Conservation (phyloP, 768 basidiomycete species). For the Udeniomyces megalosporus region DNA sequence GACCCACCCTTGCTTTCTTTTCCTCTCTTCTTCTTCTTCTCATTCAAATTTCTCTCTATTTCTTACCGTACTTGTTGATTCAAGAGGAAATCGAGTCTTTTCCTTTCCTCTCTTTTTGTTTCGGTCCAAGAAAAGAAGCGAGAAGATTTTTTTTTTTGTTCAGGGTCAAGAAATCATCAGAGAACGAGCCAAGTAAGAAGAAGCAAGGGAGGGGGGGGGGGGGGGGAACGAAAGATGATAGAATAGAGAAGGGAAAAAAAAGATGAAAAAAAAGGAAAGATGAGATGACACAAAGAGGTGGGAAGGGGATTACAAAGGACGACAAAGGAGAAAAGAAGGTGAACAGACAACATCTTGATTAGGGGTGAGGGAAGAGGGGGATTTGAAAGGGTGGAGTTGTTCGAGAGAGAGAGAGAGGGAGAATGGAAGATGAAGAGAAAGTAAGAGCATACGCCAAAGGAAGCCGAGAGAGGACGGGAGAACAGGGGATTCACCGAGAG, state of each 20-base stretch:
- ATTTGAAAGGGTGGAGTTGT: too few relatives aligned
- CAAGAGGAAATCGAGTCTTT: too few relatives aligned
- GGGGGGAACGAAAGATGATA: background rate
- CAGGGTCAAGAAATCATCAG: background rate
- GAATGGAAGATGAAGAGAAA: background rate
- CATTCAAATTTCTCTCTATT: background rate
- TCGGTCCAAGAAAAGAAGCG: too few relatives aligned
- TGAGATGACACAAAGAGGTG: too few relatives aligned
- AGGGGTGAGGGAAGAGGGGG: too few relatives aligned
- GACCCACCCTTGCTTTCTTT: background rate
- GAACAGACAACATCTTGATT: too few relatives aligned
- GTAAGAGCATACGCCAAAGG: background rate
- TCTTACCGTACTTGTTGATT: too few relatives aligned
- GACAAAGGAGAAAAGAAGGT: too few relatives aligned
- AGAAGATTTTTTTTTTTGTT: background rate
- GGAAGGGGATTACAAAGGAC: too few relatives aligned
- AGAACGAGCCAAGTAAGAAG: background rate
- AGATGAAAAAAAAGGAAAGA: background rate
- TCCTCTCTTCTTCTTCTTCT: background rate
- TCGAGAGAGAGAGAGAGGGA: background rate
- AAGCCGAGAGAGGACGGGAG: background rate
- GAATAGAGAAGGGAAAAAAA: background rate
- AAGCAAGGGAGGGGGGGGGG: background rate
- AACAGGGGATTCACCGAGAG: background rate
- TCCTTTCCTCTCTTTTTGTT: too few relatives aligned